Evolutionary conservation across 2,329 filamentous ascomycete genomes (phyloP).

Genomic region (Pseudocercospora macadamiae): DNA sequence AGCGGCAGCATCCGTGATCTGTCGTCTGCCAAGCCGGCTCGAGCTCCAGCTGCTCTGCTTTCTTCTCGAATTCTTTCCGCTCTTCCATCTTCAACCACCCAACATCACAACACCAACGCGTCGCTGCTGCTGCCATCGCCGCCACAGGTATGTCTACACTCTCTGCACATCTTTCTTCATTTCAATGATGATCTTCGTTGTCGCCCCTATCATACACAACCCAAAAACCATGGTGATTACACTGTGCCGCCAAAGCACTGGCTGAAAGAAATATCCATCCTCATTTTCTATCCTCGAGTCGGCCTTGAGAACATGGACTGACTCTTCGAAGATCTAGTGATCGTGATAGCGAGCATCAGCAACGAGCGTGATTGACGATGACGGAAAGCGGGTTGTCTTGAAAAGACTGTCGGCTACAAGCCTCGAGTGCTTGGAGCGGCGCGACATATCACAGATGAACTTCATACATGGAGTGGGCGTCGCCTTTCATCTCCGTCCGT

Average conservation of each 20-base stretch:
- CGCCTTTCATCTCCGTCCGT: no score
- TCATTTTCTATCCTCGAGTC: slow-evolving; percentile 8
- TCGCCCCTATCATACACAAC: slow-evolving; percentile 64
- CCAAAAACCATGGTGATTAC: slow-evolving; percentile 55
- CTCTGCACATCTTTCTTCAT: slow-evolving; percentile 26
- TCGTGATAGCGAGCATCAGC: background rate
- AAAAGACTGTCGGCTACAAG: no score
- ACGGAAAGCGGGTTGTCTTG: background rate
- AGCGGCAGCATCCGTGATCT: background rate
- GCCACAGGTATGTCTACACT: slow-evolving; percentile 26
- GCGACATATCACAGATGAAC: no score
- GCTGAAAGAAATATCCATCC: slow-evolving; percentile 46
- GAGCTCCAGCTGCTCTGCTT: slow-evolving; percentile 6
- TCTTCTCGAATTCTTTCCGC: slow-evolving; percentile 15
- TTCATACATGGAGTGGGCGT: no score
- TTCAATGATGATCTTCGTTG: slow-evolving; percentile 61
- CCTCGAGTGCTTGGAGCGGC: no score
- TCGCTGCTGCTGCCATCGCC: slow-evolving; percentile 6
- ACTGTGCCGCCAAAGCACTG: slow-evolving; percentile 65
- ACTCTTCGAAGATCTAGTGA: slow-evolving; percentile 8
- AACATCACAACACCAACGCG: slow-evolving; percentile 1
- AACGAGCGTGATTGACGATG: background rate
- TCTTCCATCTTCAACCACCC: background rate
- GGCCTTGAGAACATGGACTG: slow-evolving; percentile 13
- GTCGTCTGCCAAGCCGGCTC: background rate